These are phyloP conservation scores for Podila epigama DNA, from an alignment of 192 early-diverging fungal species.

Conservation along the genomic window DNA sequence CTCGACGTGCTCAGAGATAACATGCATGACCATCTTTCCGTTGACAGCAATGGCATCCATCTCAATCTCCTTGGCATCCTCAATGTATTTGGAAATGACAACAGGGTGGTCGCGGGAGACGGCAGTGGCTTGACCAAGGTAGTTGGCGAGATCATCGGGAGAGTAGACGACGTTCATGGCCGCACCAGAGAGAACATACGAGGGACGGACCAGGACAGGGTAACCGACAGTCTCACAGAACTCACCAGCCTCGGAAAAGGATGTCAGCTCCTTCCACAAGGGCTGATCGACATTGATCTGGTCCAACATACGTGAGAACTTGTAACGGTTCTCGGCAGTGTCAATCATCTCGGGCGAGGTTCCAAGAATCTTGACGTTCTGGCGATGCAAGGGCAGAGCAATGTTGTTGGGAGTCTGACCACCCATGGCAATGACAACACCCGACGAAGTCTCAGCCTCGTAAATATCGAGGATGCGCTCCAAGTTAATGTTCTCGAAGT, in stretches of 20 bases:
- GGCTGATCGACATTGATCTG: constrained; percentile 98
- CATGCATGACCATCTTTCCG: constrained; percentile 94
- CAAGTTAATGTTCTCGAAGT: constrained; percentile 95
- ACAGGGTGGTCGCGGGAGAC: constrained; percentile 96
- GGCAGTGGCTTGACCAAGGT: constrained; percentile 88
- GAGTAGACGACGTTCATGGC: constrained; percentile 97
- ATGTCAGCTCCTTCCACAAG: constrained; percentile 94
- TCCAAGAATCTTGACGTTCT: constrained; percentile 93
- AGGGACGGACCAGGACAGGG: constrained; percentile 97
- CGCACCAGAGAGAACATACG: constrained; percentile 98
- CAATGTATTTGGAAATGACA: constrained; percentile 98
- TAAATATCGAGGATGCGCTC: constrained; percentile 98
- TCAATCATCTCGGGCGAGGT: constrained; percentile 98
- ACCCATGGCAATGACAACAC: constrained; percentile 94
- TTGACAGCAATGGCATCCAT: constrained; percentile 97
- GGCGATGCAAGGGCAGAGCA: constrained; percentile 87
- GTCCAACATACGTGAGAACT: constrained; percentile 97
- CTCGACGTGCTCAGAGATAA: constrained; percentile 97
- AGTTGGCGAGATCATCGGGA: constrained; percentile 80
- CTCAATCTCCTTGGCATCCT: constrained; percentile 98
- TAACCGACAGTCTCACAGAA: constrained; percentile 93
- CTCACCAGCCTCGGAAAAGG: constrained; percentile 79
- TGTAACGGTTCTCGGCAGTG: constrained; percentile 96
- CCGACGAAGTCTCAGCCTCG: constrained; percentile 84
- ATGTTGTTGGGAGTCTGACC: constrained; percentile 99